Evolutionary conservation across 306 rosid species (phyloP).

Genomic region (Abrus precatorius): DNA sequence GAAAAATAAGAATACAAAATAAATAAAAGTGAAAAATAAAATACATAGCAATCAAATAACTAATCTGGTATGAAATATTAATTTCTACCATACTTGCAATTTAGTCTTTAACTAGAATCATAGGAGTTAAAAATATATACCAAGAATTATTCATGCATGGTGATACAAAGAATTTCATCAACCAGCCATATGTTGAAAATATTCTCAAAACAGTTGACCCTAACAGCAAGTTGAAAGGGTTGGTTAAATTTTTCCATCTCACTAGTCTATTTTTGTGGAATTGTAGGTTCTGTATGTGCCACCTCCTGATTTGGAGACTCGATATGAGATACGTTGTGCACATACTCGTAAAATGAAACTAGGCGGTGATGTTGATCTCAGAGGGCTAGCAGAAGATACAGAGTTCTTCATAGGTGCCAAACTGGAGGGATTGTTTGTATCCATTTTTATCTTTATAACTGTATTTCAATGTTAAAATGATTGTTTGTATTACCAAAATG

Average conservation of each 20-base stretch:
- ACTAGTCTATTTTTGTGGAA: slow-evolving; percentile 38
- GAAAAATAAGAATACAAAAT: no score
- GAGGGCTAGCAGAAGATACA: slow-evolving; percentile 73
- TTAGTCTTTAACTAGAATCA: slow-evolving; percentile 1
- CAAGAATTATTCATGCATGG: background rate
- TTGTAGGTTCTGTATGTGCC: slow-evolving; percentile 88
- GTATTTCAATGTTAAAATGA: no score
- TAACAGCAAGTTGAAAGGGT: slow-evolving; percentile 12
- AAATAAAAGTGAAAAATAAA: no score
- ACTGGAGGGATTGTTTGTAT: slow-evolving; percentile 66
- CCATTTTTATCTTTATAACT: no score
- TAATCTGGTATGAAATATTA: slow-evolving; percentile 67
- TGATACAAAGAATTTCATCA: no score
- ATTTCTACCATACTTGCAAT: slow-evolving; percentile 4
- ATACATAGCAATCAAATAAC: no score
- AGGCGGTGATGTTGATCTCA: slow-evolving; percentile 71
- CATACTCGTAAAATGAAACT: slow-evolving; percentile 77
- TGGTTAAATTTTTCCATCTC: slow-evolving; percentile 28
- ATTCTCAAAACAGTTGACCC: slow-evolving; percentile 3
- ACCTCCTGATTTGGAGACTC: slow-evolving; percentile 88
- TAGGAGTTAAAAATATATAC: background rate
- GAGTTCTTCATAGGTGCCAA: slow-evolving; percentile 94
- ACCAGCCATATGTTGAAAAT: background rate
- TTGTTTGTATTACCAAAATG: no score
- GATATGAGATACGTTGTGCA: slow-evolving; percentile 76